phyloP scores from a whole-genome alignment of 1,139 yeast species.

The Pichia sp. region DNA sequence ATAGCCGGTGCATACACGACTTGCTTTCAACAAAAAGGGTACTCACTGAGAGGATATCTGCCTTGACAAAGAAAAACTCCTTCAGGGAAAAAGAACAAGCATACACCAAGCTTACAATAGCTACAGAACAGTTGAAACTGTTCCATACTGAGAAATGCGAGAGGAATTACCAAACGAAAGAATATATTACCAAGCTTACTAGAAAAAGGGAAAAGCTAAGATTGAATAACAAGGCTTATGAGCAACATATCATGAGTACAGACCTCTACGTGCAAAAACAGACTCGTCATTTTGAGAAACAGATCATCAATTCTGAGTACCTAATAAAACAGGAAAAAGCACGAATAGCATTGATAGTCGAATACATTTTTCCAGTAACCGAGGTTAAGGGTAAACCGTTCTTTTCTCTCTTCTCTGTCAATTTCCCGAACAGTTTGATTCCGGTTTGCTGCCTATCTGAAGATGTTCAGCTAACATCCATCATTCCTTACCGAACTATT shows the following conservation, averaged over 20 bases:
- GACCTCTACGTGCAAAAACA: too few relatives aligned
- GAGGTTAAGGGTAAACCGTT: constrained; percentile 16
- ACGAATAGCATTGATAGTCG: constrained; percentile 11
- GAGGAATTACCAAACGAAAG: too few relatives aligned
- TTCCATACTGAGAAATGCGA: too few relatives aligned
- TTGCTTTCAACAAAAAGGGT: constrained; percentile 21
- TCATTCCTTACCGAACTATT: not conserved
- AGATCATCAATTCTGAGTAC: not conserved
- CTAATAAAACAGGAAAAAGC: constrained; percentile 14
- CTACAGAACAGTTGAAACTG: too few relatives aligned
- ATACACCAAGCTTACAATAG: too few relatives aligned
- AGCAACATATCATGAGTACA: too few relatives aligned
- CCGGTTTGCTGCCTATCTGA: too few relatives aligned
- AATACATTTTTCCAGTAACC: constrained; percentile 16
- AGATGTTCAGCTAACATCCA: too few relatives aligned
- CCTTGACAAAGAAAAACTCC: too few relatives aligned
- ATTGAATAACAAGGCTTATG: too few relatives aligned
- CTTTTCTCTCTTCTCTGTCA: constrained; percentile 30
- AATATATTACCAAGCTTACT: not conserved
- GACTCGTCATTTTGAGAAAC: too few relatives aligned
- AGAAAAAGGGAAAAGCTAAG: not conserved
- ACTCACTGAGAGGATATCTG: constrained; percentile 11
- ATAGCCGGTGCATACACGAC: constrained; percentile 36
- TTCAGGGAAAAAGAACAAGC: too few relatives aligned
- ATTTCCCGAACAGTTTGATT: constrained; percentile 18